Evolutionary conservation across 768 basidiomycete species (phyloP).

Genomic region (Rhodosporidiobolus odoratus): DNA sequence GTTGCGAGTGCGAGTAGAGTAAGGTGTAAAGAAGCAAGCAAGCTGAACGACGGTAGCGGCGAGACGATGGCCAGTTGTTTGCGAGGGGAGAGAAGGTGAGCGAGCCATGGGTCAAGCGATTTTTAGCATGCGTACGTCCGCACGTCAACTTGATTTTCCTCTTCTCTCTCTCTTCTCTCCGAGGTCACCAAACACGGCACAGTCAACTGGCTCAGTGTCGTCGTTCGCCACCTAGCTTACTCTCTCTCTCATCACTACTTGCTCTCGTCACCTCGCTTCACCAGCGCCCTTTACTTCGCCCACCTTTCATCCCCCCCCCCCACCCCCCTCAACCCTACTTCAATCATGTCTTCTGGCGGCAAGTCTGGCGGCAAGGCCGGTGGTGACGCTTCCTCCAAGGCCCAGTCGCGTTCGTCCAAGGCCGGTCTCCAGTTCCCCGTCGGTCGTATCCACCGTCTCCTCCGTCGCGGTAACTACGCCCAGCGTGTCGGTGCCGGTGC

Average conservation of each 20-base stretch:
- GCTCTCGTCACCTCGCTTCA: conserved; percentile 1
- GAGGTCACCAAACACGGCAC: background rate
- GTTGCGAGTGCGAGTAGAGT: background rate
- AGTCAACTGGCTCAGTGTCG: background rate
- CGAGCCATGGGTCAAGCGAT: background rate
- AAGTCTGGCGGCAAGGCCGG: conserved; percentile 46
- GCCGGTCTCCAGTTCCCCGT: conserved; percentile 69
- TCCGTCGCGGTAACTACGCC: conserved; percentile 69
- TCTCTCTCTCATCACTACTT: background rate
- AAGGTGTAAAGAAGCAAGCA: background rate
- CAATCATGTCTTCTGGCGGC: conserved; percentile 44
- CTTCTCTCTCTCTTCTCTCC: background rate
- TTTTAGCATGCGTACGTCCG: background rate
- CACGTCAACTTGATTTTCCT: too few relatives aligned
- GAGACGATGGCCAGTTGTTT: background rate
- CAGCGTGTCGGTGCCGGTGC: conserved; percentile 66
- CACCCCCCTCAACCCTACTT: background rate
- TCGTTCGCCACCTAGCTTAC: background rate
- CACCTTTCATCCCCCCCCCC: background rate
- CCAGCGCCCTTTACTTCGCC: background rate
- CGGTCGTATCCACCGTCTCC: conserved; percentile 74
- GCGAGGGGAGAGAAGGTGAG: background rate
- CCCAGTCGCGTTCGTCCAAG: conserved; percentile 31
- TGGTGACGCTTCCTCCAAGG: conserved; percentile 38
- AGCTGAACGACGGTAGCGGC: background rate